These are phyloP conservation scores for Macrophomina phaseolina DNA, from an alignment of 2,329 filamentous ascomycete genomes.

Conservation along the genomic window DNA sequence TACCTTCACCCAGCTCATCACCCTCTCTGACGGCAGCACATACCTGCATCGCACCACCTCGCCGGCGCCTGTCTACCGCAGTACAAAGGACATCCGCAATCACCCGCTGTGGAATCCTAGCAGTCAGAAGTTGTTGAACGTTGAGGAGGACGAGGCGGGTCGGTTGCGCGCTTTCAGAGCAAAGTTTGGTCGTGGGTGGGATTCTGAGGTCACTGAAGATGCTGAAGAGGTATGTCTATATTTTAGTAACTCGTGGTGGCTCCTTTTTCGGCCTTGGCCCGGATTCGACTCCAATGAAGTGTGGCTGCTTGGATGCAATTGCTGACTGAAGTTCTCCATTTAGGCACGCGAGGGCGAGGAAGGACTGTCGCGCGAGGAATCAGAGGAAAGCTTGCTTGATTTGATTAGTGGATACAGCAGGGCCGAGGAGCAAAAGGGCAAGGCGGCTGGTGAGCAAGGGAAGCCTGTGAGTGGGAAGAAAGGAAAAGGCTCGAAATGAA, in stretches of 20 bases:
- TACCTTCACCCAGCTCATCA: conserved; percentile 95
- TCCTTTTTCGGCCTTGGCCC: no score
- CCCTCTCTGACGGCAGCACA: conserved; percentile 87
- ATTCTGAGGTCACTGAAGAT: conserved; percentile 57
- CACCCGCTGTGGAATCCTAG: conserved; percentile 89
- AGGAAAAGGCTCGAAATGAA: conserved; percentile 27
- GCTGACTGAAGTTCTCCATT: neutral
- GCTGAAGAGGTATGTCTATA: conserved; percentile 28
- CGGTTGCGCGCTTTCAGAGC: conserved; percentile 83
- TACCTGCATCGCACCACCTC: conserved; percentile 81
- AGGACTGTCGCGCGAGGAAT: neutral
- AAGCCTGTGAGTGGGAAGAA: conserved; percentile 28
- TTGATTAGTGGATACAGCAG: conserved; percentile 39
- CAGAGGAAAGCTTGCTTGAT: conserved; percentile 21
- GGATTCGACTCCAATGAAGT: no score
- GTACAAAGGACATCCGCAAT: conserved; percentile 85
- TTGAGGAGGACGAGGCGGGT: conserved; percentile 95
- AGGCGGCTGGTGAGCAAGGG: conserved; percentile 24
- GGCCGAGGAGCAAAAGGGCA: conserved; percentile 31
- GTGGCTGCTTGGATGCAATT: no score
- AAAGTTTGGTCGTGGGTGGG: conserved; percentile 84
- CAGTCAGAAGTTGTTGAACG: conserved; percentile 78
- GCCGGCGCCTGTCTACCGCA: conserved; percentile 66
- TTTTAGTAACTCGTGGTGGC: no score
- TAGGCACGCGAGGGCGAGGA: conserved; percentile 20